Base-by-base conservation (phyloP, 2,329 filamentous ascomycete genomes). In the Fusarium chuoi region DNA sequence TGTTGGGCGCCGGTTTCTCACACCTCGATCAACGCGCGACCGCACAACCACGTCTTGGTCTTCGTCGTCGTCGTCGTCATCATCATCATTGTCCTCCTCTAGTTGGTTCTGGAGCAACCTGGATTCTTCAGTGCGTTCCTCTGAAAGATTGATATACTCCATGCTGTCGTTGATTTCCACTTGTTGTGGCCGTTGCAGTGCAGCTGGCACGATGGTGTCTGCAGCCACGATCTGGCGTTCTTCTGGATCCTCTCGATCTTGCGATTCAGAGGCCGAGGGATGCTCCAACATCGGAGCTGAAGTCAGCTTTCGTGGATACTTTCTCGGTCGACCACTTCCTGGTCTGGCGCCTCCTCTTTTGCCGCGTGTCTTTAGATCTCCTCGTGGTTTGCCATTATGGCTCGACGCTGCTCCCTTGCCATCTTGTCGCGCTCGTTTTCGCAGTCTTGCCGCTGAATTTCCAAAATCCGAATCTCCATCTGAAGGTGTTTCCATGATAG, bases 241-340 rank as follows among this genome's bases (percentile, higher is more conserved):
- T 42, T 68, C 52, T n/a, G 38, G 54, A 24, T 59, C 66, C 26
- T 70, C 67, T 26, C 30, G 62, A n/a, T 58, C 62, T 36, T 68
- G 72, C 26, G 51, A 54, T 30, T 61, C 55, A 14, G 65, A 58
- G 11, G 54, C 36, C 17, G 68, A 54, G 22, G 62, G 28, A 38
- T 64, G 52, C 46, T 60, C 68, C 17, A 49, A 44, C 15, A 44
- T 45, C 8, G 58, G 48, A 14, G 65, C 56, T 9, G 54, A 59
- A 35, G 63, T 49, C 17, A 72, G 56, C 60, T 78, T 79, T 46
- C 79, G 79, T 38, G 81, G 81, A 44, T 83, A 81, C 74, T 83
- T 83, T 75, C 82, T 82, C 77, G 82, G 82, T 51, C 82, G 78
- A 35, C 82, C 82, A 65, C 82, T 83, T 17, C 82, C 82, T 10